Percentiles rank a stretch among this genome's conserved stretches.
Conservation (phyloP, 176 grass and related monocot genomes). For the Hyparrhenia diplandra region DNA sequence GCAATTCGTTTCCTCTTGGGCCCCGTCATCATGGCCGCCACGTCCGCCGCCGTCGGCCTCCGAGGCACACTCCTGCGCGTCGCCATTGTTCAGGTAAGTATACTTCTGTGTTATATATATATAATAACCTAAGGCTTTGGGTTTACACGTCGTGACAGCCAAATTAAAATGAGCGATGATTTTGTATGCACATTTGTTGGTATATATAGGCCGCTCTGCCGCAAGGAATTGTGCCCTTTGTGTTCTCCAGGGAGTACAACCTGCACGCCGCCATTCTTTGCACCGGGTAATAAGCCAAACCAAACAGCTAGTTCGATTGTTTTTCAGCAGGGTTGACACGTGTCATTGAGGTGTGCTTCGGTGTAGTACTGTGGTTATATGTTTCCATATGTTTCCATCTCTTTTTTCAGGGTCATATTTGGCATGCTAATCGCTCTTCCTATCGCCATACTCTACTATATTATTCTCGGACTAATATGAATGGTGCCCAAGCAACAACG, state of each 20-base stretch:
- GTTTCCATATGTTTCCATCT: neutral
- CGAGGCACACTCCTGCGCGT: conserved; percentile 61
- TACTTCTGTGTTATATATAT: no score
- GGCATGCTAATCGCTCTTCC: conserved; percentile 88
- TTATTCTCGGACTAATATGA: conserved; percentile 65
- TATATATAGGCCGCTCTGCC: conserved; percentile 76
- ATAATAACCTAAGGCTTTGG: no score
- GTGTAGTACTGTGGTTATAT: neutral
- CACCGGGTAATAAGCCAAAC: conserved; percentile 43
- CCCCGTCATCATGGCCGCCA: conserved; percentile 64
- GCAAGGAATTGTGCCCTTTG: conserved; percentile 89
- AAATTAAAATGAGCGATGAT: neutral
- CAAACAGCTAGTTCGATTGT: neutral
- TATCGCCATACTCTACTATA: conserved; percentile 75
- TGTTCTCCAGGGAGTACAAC: conserved; percentile 89
- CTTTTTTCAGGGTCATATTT: conserved; percentile 72
- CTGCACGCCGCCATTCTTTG: conserved; percentile 69
- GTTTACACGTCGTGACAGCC: no score
- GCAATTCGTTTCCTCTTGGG: conserved; percentile 74
- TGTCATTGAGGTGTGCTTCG: neutral
- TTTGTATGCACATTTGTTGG: neutral
- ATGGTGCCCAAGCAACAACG: neutral
- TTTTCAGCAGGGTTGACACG: neutral
- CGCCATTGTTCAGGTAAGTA: conserved; percentile 80
- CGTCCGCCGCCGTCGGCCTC: conserved; percentile 57